Percentiles rank a stretch among this genome's conserved stretches.
Conservation (phyloP, 805 yeast genomes). For the Candida methanosorbosa region DNA sequence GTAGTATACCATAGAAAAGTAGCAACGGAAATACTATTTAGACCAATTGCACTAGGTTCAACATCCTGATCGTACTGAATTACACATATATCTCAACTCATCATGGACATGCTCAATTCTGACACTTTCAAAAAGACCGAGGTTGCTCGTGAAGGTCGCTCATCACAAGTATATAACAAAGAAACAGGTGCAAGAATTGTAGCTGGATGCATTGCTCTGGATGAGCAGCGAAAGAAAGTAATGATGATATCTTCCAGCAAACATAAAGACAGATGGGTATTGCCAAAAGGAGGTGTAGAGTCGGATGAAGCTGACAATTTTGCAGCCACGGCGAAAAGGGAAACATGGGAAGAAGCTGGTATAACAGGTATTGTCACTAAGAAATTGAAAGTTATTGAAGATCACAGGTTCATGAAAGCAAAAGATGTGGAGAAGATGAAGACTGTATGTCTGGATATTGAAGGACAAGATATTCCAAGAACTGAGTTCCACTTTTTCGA, state of each 20-base stretch:
- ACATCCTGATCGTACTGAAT: too few species aligned
- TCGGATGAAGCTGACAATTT: slow-evolving; percentile 54
- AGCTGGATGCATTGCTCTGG: slow-evolving; percentile 83
- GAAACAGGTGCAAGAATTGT: slow-evolving; percentile 74
- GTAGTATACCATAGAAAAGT: too few species aligned
- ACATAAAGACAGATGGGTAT: slow-evolving; percentile 65
- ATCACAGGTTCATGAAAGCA: slow-evolving; percentile 25
- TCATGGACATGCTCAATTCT: background rate
- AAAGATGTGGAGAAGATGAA: slow-evolving; percentile 10
- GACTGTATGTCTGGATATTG: slow-evolving; percentile 13
- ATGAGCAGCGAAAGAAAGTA: slow-evolving; percentile 47
- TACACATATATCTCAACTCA: background rate
- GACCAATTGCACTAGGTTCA: too few species aligned
- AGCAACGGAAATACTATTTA: too few species aligned
- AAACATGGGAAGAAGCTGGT: slow-evolving; percentile 98
- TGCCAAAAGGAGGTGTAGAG: slow-evolving; percentile 97
- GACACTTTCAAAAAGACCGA: slow-evolving; percentile 20
- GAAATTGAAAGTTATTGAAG: slow-evolving; percentile 60
- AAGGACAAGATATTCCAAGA: slow-evolving; percentile 40
- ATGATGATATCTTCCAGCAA: slow-evolving; percentile 73
- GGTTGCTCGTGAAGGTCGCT: slow-evolving; percentile 46
- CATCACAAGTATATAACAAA: slow-evolving; percentile 49
- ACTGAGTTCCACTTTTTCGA: slow-evolving; percentile 89
- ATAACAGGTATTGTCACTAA: slow-evolving; percentile 54
- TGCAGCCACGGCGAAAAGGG: slow-evolving; percentile 59